phyloP scores from a whole-genome alignment of 331 rosid genomes.

The Dryas integrifolia region DNA sequence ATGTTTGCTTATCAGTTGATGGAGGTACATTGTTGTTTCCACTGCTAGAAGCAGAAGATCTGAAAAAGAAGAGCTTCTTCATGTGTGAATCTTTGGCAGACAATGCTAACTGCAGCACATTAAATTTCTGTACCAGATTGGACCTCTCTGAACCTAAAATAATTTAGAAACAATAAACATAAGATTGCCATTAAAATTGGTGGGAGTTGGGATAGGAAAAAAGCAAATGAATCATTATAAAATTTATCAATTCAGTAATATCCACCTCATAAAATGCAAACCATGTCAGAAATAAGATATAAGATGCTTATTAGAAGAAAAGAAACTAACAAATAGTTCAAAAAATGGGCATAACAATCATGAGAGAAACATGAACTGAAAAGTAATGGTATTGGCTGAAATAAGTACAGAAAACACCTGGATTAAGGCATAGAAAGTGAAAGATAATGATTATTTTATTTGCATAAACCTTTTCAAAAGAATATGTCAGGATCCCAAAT shows the following conservation, averaged over 20 bases:
- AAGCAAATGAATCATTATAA: background rate
- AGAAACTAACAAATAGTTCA: conserved; percentile 1
- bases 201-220: background rate
- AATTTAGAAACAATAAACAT: conserved; percentile 9
- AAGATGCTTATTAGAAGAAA: background rate
- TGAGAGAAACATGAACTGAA: conserved; percentile 7
- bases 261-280: background rate
- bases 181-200: conserved; percentile 13
- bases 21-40: conserved; percentile 56
- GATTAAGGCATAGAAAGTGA: background rate
- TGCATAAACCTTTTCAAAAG: background rate
- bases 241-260: background rate
- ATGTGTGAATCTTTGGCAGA: conserved; percentile 38
- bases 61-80: conserved; percentile 88
- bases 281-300: background rate
- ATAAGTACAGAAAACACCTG: conserved; percentile 1
- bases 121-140: conserved; percentile 24
- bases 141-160: conserved; percentile 29
- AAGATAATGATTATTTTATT: background rate
- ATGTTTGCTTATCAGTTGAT: conserved; percentile 44
- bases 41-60: conserved; percentile 63
- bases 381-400: conserved; percentile 6
- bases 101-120: conserved; percentile 35
- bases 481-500: background rate
- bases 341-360: conserved; percentile 10